These are phyloP conservation scores for Arthroderma sp. DNA, from an alignment of 2,329 filamentous ascomycete species.

Conservation along the genomic window DNA sequence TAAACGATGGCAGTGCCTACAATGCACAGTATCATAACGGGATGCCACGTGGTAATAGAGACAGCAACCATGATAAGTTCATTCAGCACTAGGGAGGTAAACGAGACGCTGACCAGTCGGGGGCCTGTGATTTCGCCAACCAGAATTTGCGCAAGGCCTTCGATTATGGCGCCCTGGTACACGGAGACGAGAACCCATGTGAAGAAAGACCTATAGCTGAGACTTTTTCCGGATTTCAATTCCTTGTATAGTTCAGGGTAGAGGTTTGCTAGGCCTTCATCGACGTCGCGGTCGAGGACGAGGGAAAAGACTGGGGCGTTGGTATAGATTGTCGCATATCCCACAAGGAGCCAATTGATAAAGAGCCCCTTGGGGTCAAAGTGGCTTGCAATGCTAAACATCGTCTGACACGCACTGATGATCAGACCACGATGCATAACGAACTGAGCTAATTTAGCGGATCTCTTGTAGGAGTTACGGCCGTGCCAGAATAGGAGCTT, in stretches of 20 bases:
- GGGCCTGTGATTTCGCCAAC: constrained; percentile 56
- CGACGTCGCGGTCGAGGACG: constrained; percentile 87
- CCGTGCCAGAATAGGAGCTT: constrained; percentile 99
- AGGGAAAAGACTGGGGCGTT: constrained; percentile 86
- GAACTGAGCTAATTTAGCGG: constrained; percentile 90
- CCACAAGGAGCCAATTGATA: constrained; percentile 92
- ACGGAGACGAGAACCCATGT: constrained; percentile 91
- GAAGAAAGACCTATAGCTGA: constrained; percentile 91
- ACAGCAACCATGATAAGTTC: constrained; percentile 96
- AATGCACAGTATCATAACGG: constrained; percentile 75
- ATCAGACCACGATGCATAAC: constrained; percentile 96
- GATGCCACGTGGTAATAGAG: constrained; percentile 94
- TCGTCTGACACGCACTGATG: constrained; percentile 89
- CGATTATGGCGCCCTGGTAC: constrained; percentile 91
- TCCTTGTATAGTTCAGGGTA: constrained; percentile 98
- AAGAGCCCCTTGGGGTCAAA: constrained; percentile 94
- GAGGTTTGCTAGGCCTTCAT: constrained; percentile 82
- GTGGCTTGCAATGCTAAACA: constrained; percentile 85
- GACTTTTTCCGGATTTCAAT: constrained; percentile 71
- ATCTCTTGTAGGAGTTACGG: constrained; percentile 91
- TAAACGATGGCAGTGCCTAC: constrained; percentile 74
- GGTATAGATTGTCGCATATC: constrained; percentile 93
- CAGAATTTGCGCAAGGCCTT: constrained; percentile 82
- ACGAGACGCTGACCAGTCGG: constrained; percentile 78
- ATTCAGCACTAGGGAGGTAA: constrained; percentile 83